Evolutionary conservation across 2,329 filamentous ascomycete genomes (phyloP).

Genomic region (Xylariaceae sp.): DNA sequence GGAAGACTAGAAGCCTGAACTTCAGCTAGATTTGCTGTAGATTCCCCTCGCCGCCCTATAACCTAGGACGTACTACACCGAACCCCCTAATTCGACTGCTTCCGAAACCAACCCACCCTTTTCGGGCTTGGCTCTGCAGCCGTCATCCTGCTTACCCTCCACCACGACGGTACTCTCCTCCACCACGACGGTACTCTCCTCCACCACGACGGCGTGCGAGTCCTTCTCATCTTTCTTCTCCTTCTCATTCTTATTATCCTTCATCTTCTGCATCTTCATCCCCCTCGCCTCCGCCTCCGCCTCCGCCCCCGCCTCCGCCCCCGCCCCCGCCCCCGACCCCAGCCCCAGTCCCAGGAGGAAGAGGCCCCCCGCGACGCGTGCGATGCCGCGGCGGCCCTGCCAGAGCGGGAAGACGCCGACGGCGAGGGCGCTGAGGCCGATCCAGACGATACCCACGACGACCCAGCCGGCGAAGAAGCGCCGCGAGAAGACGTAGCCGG

Average conservation of each 20-base stretch:
- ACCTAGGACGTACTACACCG: too few species aligned
- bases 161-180: too few species aligned
- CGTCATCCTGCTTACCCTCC: too few species aligned
- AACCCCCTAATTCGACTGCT: too few species aligned
- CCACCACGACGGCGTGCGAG: too few species aligned
- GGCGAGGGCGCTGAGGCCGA: constrained; percentile 60
- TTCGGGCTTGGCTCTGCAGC: too few species aligned
- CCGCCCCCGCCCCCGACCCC: neutral
- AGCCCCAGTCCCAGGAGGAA: too few species aligned
- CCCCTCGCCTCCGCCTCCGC: constrained; percentile 1
- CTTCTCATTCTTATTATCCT: neutral
- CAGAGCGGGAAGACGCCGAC: constrained; percentile 75
- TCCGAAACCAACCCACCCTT: too few species aligned
- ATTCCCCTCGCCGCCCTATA: too few species aligned
- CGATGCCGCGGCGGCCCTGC: constrained; percentile 63
- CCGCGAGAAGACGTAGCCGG: constrained; percentile 21
- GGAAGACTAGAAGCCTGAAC: too few species aligned
- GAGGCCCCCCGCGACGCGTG: constrained; percentile 52
- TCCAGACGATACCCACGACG: constrained; percentile 66
- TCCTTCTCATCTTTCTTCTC: neutral
- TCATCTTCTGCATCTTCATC: neutral
- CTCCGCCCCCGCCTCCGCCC: neutral
- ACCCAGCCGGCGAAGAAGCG: constrained; percentile 76
- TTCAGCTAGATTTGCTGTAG: too few species aligned
- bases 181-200: too few species aligned